A percentile compares a stretch with the other conserved stretches of the same genome.
Evolutionary conservation across 1,139 yeast genomes (phyloP).

Genomic region (Hansenula sp.): DNA sequence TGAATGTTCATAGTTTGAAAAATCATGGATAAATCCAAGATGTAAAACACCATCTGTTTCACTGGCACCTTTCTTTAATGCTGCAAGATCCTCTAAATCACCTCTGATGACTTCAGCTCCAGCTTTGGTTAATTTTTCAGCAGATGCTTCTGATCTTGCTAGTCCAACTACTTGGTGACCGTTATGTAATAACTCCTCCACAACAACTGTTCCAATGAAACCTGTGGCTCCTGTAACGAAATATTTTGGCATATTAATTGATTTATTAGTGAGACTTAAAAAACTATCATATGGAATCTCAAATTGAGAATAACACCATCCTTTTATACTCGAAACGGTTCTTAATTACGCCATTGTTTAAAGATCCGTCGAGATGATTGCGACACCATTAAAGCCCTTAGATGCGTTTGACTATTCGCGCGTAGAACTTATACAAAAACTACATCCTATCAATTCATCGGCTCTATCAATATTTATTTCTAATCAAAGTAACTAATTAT

Average conservation of each 20-base stretch:
- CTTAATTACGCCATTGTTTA: too few species aligned
- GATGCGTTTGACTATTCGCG: too few species aligned
- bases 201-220: conserved; percentile 21
- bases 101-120: conserved; percentile 26
- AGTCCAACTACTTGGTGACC: conserved; percentile 21
- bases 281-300: too few species aligned
- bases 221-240: conserved; percentile 29
- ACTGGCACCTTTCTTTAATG: conserved; percentile 23
- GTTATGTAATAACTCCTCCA: conserved; percentile 10
- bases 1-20: neutral
- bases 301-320: too few species aligned
- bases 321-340: too few species aligned
- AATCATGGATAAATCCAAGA: conserved; percentile 27
- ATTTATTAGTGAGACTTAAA: neutral
- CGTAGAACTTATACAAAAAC: too few species aligned
- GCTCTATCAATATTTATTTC: too few species aligned
- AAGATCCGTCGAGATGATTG: too few species aligned
- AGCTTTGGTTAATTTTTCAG: conserved; percentile 12
- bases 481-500: too few species aligned
- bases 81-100: conserved; percentile 20
- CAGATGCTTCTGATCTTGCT: conserved; percentile 24
- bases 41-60: conserved; percentile 31
- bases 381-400: too few species aligned
- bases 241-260: neutral
- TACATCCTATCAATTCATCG: too few species aligned